Evolutionary conservation across 1,284 basidiomycete species (phyloP).

Genomic region (Puccinia polysora): DNA sequence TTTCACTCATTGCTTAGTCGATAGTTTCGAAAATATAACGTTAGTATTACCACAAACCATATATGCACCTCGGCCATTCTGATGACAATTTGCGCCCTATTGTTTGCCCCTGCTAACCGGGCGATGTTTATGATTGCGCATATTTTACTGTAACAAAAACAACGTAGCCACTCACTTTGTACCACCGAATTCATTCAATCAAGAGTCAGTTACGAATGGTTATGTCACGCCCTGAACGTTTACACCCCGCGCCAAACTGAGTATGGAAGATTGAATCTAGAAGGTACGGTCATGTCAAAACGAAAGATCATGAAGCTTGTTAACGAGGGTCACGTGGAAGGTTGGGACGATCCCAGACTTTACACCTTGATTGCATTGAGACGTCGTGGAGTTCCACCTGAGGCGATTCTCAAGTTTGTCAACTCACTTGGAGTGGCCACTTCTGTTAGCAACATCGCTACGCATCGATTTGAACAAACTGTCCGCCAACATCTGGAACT

Average conservation of each 20-base stretch:
- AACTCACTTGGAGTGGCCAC: constrained; percentile 89
- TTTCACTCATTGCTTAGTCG: constrained; percentile 96
- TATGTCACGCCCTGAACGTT: constrained; percentile 90
- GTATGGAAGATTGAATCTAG: constrained; percentile 86
- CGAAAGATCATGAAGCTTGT: constrained; percentile 90
- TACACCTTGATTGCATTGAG: constrained; percentile 95
- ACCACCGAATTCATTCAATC: constrained; percentile 96
- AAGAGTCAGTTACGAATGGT: constrained; percentile 96
- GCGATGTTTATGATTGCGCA: too few relatives aligned
- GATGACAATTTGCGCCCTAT: too few relatives aligned
- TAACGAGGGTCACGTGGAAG: constrained; percentile 73
- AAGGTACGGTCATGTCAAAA: constrained; percentile 96
- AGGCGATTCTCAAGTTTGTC: constrained; percentile 89
- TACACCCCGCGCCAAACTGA: constrained; percentile 99
- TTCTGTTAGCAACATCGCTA: constrained; percentile 75
- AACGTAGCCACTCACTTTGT: constrained; percentile 85
- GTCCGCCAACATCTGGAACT: constrained; percentile 86
- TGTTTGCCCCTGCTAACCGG: too few relatives aligned
- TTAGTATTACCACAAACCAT: too few relatives aligned
- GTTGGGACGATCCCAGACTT: constrained; percentile 98
- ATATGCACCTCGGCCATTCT: too few relatives aligned
- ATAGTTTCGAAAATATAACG: constrained; percentile 99
- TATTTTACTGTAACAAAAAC: constrained; percentile 7
- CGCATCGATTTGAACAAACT: constrained; percentile 80
- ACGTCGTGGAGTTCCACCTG: constrained; percentile 88